Evolutionary conservation across 2,329 filamentous ascomycete genomes (phyloP).

Genomic region (Fusarium piperis): DNA sequence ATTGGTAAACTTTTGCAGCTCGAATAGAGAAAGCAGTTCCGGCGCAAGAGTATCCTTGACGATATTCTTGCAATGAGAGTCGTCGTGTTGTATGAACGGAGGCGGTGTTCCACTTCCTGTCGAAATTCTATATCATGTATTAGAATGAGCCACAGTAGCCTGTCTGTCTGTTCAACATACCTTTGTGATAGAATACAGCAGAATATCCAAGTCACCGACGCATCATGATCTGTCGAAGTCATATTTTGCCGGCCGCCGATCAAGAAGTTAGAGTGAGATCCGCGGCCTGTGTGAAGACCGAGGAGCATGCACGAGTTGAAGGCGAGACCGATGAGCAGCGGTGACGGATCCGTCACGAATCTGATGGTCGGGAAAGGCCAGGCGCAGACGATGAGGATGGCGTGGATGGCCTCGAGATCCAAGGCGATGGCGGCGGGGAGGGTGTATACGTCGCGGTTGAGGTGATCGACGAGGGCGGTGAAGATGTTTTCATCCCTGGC

Average conservation of each 20-base stretch:
- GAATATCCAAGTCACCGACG: conserved; percentile 62
- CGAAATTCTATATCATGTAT: conserved; percentile 35
- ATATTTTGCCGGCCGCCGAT: conserved; percentile 55
- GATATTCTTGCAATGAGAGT: conserved; percentile 54
- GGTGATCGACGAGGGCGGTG: conserved; percentile 56
- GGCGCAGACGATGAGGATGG: conserved; percentile 60
- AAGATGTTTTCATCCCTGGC: conserved; percentile 54
- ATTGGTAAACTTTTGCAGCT: conserved; percentile 62
- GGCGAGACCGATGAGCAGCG: conserved; percentile 57
- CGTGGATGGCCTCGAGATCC: conserved; percentile 60
- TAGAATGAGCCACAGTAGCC: background rate
- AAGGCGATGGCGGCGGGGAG: conserved; percentile 55
- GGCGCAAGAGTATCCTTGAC: conserved; percentile 54
- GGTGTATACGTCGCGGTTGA: conserved; percentile 58
- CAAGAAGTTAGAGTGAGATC: conserved; percentile 59
- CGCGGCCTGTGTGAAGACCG: conserved; percentile 63
- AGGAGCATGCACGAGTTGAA: conserved; percentile 59
- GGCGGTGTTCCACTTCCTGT: conserved; percentile 59
- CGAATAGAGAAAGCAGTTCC: conserved; percentile 55
- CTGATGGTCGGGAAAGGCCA: conserved; percentile 63
- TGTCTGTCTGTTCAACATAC: conserved; percentile 39
- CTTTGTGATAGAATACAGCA: conserved; percentile 63
- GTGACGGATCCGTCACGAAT: conserved; percentile 61
- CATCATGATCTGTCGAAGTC: conserved; percentile 61
- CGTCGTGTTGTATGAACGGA: conserved; percentile 61